A percentile compares a stretch with the other conserved stretches of the same genome.
Evolutionary conservation across 495 filamentous ascomycete species (phyloP).

Genomic region (Apiosordaria backusii): DNA sequence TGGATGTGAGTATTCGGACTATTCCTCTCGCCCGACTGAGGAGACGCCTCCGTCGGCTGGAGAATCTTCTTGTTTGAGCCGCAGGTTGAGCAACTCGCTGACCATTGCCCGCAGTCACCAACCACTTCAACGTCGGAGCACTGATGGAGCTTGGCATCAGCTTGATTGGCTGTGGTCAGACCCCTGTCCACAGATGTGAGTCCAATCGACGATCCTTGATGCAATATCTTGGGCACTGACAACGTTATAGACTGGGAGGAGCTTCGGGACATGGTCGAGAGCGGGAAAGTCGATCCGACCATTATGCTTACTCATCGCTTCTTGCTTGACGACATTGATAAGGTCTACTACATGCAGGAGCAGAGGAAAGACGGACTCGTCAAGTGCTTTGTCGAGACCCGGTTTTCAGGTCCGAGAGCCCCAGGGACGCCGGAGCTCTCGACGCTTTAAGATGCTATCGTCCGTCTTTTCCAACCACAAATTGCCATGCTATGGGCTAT

Average conservation of each 20-base stretch:
- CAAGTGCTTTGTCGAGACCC: constrained; percentile 18
- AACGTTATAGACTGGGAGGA: constrained; percentile 8
- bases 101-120: constrained; percentile 15
- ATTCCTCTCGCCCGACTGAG: too few relatives aligned
- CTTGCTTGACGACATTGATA: constrained; percentile 12
- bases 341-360: constrained; percentile 17
- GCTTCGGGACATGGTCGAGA: constrained; percentile 10
- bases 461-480: too few relatives aligned
- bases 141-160: constrained; percentile 16
- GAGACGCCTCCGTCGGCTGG: too few relatives aligned
- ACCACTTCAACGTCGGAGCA: constrained; percentile 18
- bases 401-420: constrained; percentile 4
- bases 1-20: constrained; percentile 7
- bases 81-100: too few relatives aligned
- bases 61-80: too few relatives aligned
- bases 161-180: constrained; percentile 11
- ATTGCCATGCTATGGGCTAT: too few relatives aligned
- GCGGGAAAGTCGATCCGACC: constrained; percentile 12
- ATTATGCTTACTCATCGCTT: constrained; percentile 17
- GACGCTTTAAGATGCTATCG: too few relatives aligned
- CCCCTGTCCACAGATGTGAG: constrained; percentile 14
- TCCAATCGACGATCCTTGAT: neutral
- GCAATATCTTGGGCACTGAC: neutral
- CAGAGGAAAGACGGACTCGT: constrained; percentile 10
- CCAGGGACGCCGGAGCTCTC: constrained; percentile 15